Base-by-base conservation (phyloP, 2,329 filamentous ascomycete genomes). In the Venturia asperata region DNA sequence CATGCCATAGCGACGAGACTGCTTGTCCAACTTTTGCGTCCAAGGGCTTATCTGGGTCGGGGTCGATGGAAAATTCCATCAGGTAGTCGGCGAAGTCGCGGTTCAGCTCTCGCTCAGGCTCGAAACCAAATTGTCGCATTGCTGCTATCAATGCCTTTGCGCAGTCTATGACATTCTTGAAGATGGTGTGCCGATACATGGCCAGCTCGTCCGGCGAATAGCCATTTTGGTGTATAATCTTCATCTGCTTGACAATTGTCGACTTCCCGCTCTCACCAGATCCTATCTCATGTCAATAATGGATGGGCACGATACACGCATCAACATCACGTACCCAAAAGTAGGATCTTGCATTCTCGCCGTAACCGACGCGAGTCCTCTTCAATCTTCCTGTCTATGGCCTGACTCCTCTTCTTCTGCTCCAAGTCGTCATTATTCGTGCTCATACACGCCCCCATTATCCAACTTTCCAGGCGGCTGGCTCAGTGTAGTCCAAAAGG, bases 161-260 rank as follows among this genome's bases (percentile, higher is more conserved):
- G 81, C 94, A 99, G 78, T 99, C 94, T 70, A 97, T 85, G 67
- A 99, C 83, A 76, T 99, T 99, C 80, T 99, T 99, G 82, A 96
- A 99, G 67, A 99, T 92, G 42, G 94, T 97, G 68, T 96, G 86
- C 67, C 94, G 89, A 80, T 97, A 97, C 75, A 96, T 88, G 72
- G 89, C 89, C 62, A 97, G 83, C 77, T 99, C 94, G 72, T 97
- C 93, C 70, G 91, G 87, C 13, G 91, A 92, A 78, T 99, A 99
- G 67, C 94, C 94, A 79, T 97, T 96, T 72, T 97, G 89, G 74
- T 99, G 94, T 74, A 99, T 97, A 72, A 99, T 99, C 80, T 97
- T 99, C 94, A 99, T 99, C 82, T 99, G 94, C 79, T 99, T 99
- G 71, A 99, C 94, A 72, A 99, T 97, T 11, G 94, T 99, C 66